Conservation (phyloP, 345 rosid species). For the Eucalyptus tenuipes region DNA sequence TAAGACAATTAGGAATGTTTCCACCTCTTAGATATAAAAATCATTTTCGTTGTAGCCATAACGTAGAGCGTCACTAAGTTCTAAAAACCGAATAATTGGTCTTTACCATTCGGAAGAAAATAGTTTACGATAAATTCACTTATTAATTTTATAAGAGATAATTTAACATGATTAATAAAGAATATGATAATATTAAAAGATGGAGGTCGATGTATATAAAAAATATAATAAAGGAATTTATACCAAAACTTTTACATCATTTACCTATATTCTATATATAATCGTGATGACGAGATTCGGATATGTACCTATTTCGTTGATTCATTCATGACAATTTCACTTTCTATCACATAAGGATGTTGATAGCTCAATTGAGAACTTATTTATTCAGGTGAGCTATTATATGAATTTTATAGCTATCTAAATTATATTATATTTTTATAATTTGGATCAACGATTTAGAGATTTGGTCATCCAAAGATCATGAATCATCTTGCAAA, state of each 20-base stretch:
- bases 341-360: background rate
- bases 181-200: too few species aligned
- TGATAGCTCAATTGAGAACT: background rate
- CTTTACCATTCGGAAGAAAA: background rate
- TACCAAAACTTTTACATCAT: background rate
- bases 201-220: background rate
- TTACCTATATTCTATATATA: background rate
- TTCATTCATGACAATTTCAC: background rate
- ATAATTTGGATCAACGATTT: accelerated
- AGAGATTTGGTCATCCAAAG: background rate
- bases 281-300: accelerated
- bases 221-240: background rate
- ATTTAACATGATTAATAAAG: background rate
- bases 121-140: background rate
- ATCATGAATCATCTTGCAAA: background rate
- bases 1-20: background rate
- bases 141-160: too few species aligned
- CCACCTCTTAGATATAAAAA: background rate
- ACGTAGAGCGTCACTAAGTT: background rate
- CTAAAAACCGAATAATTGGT: background rate
- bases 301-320: background rate
- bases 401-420: background rate
- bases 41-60: background rate
- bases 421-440: background rate
- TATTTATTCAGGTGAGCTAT: background rate